Conservation (phyloP, 2,329 filamentous ascomycete species). For the Claviceps sorghi region DNA sequence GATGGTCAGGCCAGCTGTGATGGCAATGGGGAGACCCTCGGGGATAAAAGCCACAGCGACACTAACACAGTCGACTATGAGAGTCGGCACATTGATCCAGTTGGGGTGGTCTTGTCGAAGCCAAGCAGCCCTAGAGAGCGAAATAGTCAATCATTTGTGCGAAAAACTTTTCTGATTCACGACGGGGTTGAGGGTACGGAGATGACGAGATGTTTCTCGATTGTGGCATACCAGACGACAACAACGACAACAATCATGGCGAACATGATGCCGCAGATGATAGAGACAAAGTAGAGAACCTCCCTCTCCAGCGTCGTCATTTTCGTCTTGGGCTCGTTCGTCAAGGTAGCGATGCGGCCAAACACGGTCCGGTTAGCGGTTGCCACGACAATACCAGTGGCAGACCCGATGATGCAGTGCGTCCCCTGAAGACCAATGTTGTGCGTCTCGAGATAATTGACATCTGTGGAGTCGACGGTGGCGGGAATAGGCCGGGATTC, state of each 20-base stretch:
- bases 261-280: constrained; percentile 55
- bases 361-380: constrained; percentile 64
- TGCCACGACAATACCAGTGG: constrained; percentile 52
- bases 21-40: constrained; percentile 55
- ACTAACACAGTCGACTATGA: constrained; percentile 60
- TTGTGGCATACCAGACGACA: constrained; percentile 43
- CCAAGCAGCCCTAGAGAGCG: constrained; percentile 44
- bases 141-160: neutral
- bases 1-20: constrained; percentile 59
- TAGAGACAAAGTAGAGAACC: constrained; percentile 55
- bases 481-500: constrained; percentile 52
- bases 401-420: constrained; percentile 56
- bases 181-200: no score
- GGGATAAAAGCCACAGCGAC: constrained; percentile 65
- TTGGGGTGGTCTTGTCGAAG: constrained; percentile 49
- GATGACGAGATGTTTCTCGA: no score
- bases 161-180: neutral
- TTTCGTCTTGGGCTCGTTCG: constrained; percentile 51
- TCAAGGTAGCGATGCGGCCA: constrained; percentile 59
- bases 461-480: constrained; percentile 50
- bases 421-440: constrained; percentile 70
- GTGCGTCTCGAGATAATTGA: constrained; percentile 62
- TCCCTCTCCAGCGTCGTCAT: constrained; percentile 59
- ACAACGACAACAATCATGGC: constrained; percentile 50
- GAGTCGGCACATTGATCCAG: constrained; percentile 57